Evolutionary conservation across 2,329 filamentous ascomycete genomes (phyloP).

Genomic region (Neopestalotiopsis sp.): DNA sequence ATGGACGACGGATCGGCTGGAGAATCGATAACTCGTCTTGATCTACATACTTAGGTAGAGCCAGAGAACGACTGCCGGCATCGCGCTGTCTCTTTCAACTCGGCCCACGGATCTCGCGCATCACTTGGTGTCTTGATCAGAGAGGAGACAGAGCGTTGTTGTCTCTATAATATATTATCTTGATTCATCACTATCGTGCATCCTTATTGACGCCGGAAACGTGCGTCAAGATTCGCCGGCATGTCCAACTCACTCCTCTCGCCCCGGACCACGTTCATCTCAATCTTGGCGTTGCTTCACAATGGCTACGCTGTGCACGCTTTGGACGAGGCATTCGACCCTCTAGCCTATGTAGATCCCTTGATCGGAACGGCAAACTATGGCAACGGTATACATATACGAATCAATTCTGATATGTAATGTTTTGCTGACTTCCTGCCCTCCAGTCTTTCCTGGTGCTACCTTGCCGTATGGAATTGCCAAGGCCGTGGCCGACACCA

Average conservation of each 20-base stretch:
- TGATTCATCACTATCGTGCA: background rate
- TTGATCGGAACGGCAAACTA: constrained; percentile 60
- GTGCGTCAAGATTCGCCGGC: background rate
- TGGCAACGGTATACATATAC: constrained; percentile 32
- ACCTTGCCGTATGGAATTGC: constrained; percentile 50
- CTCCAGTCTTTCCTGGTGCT: constrained; percentile 48
- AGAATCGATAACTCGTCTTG: too few relatives aligned
- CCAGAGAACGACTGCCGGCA: background rate
- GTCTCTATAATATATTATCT: too few relatives aligned
- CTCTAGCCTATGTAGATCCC: constrained; percentile 53
- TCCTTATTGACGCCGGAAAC: background rate
- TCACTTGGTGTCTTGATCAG: too few relatives aligned
- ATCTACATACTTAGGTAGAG: background rate
- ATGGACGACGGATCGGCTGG: too few relatives aligned
- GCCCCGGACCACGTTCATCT: background rate
- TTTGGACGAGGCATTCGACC: constrained; percentile 33
- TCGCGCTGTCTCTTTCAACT: background rate
- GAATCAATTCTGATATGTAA: background rate
- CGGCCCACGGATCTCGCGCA: too few relatives aligned
- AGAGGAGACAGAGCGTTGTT: background rate
- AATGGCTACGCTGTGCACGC: constrained; percentile 13
- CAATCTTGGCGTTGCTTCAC: constrained; percentile 24
- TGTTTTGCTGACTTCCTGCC: background rate
- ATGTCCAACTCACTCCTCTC: background rate
- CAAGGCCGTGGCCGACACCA: constrained; percentile 63